Percentiles rank a stretch among this genome's conserved stretches.
Conservation (phyloP, 371 early-diverging fungal species). For the Lichtheimia corymbifera region DNA sequence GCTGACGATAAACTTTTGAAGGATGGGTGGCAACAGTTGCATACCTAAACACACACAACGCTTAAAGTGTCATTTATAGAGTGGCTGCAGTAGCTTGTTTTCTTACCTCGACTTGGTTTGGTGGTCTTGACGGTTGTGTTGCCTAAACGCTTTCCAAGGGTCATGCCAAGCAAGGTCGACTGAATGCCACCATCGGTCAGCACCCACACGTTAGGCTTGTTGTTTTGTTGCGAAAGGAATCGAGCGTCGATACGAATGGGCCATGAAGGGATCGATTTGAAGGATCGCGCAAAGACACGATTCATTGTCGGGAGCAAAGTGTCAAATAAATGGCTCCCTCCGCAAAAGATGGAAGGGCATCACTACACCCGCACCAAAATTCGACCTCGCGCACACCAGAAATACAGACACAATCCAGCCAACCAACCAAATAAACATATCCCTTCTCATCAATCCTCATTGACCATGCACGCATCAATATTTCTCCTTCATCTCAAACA, state of each 20-base stretch:
- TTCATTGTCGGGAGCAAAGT: too few relatives aligned
- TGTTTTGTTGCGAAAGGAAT: not conserved
- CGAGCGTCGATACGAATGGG: not conserved
- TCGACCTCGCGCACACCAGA: too few relatives aligned
- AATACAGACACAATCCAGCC: too few relatives aligned
- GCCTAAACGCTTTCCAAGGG: conserved; percentile 17
- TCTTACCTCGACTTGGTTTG: conserved; percentile 11
- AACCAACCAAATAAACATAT: too few relatives aligned
- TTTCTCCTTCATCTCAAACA: too few relatives aligned
- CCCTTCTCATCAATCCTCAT: too few relatives aligned
- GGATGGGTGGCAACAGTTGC: conserved; percentile 13
- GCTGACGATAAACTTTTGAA: conserved; percentile 20
- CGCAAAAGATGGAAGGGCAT: too few relatives aligned
- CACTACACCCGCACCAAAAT: too few relatives aligned
- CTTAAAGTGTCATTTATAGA: too few relatives aligned
- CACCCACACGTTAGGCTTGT: conserved; percentile 15
- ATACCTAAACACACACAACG: conserved; percentile 7
- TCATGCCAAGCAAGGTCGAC: conserved; percentile 16
- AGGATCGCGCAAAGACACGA: not conserved
- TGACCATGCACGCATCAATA: too few relatives aligned
- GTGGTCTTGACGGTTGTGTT: conserved; percentile 13
- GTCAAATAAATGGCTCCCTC: too few relatives aligned
- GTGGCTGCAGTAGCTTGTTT: not conserved
- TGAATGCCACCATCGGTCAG: conserved; percentile 22
- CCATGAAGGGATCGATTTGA: not conserved